phyloP scores from a whole-genome alignment of 202 grass and related monocot species.

The Dendrocalamus latiflorus region DNA sequence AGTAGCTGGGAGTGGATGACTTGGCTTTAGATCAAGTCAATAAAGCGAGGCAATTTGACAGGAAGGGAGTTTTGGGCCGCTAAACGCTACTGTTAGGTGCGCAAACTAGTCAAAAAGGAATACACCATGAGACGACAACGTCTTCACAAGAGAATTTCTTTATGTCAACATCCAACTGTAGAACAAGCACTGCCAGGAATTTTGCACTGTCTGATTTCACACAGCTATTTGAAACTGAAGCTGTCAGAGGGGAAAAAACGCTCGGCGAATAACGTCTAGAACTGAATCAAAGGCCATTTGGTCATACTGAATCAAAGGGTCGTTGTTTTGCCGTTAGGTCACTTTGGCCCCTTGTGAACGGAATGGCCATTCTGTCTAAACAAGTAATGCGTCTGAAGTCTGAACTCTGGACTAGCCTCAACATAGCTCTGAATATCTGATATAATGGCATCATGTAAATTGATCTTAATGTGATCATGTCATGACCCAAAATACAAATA shows the following conservation, averaged over 20 bases:
- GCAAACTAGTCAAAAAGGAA: neutral
- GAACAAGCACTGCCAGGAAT: neutral
- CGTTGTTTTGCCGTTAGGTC: neutral
- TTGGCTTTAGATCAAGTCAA: constrained; percentile 11
- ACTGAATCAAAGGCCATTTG: neutral
- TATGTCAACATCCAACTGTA: constrained; percentile 30
- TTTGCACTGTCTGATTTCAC: neutral
- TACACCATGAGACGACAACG: neutral
- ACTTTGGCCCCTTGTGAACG: neutral
- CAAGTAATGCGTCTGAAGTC: neutral
- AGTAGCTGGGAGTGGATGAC: neutral
- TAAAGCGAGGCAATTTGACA: neutral
- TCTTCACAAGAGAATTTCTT: constrained; percentile 5
- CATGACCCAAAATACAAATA: too few species aligned
- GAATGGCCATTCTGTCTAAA: neutral
- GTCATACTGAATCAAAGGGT: neutral
- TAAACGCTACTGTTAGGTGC: constrained; percentile 15
- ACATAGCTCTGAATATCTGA: neutral
- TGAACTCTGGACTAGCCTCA: neutral
- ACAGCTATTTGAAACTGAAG: too few species aligned
- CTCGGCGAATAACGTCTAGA: neutral
- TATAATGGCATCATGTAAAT: neutral
- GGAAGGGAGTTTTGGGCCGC: neutral
- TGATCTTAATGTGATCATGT: too few species aligned
- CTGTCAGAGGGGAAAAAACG: too few species aligned